Conservation (phyloP, 495 filamentous ascomycete species). For the Filosporella fistucella region DNA sequence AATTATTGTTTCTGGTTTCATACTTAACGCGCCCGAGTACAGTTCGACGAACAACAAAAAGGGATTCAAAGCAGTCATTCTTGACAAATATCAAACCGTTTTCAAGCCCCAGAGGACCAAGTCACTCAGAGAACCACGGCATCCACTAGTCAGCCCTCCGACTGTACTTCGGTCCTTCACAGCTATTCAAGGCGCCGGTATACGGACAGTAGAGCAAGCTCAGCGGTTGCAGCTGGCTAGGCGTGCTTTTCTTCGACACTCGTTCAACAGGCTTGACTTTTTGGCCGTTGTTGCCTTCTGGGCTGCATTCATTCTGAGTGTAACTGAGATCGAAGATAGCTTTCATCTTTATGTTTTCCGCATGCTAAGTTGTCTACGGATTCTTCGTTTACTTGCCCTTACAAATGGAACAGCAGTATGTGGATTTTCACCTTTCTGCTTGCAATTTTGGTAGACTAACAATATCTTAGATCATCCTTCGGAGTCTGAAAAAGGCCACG, state of each 20-base stretch:
- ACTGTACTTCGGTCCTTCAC: constrained; percentile 85
- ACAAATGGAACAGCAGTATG: constrained; percentile 77
- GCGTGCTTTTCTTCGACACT: constrained; percentile 88
- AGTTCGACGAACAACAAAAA: constrained; percentile 70
- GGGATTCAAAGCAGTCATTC: constrained; percentile 67
- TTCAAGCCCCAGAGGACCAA: constrained; percentile 53
- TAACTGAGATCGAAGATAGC: constrained; percentile 59
- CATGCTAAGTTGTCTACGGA: constrained; percentile 93
- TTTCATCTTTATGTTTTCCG: constrained; percentile 83
- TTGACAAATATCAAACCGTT: constrained; percentile 68
- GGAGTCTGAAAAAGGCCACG: constrained; percentile 92
- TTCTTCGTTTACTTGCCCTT: constrained; percentile 80
- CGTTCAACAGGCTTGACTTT: constrained; percentile 94
- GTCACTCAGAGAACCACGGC: constrained; percentile 17
- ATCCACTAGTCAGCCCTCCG: constrained; percentile 39
- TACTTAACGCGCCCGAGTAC: constrained; percentile 83
- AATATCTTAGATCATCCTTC: constrained; percentile 61
- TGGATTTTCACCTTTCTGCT: neutral
- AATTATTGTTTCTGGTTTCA: constrained; percentile 85
- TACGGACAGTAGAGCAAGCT: constrained; percentile 57
- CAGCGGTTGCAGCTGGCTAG: constrained; percentile 81
- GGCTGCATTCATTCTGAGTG: constrained; percentile 73
- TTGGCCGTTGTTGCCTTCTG: constrained; percentile 95
- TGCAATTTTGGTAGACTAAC: constrained; percentile 23
- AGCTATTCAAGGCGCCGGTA: constrained; percentile 51